phyloP scores from a whole-genome alignment of 176 grass and related monocot genomes.

The Hordeum vulgare region DNA sequence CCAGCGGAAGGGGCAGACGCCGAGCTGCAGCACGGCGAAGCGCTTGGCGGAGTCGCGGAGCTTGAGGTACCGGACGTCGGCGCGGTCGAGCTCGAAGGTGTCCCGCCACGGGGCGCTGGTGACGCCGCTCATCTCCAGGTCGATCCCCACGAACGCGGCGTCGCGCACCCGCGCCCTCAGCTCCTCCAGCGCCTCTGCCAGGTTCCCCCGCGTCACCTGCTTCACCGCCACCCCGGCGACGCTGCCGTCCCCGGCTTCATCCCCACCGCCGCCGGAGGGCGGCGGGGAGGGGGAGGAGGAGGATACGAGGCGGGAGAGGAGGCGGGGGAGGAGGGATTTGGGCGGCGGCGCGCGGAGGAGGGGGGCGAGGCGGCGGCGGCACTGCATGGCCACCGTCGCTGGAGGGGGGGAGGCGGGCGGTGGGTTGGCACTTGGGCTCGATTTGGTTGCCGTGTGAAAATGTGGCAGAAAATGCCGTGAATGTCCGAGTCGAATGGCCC shows the following conservation, averaged over 20 bases:
- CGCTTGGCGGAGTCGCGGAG: slow-evolving; percentile 60
- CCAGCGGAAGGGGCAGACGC: slow-evolving; percentile 92
- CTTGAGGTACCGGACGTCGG: slow-evolving; percentile 82
- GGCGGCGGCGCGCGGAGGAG: slow-evolving; percentile 20
- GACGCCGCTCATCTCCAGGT: slow-evolving; percentile 94
- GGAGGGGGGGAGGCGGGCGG: background rate
- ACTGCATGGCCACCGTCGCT: slow-evolving; percentile 26
- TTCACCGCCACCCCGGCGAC: slow-evolving; percentile 56
- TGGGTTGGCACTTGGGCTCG: slow-evolving; percentile 4
- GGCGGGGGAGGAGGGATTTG: slow-evolving; percentile 6
- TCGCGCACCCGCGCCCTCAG: slow-evolving; percentile 48
- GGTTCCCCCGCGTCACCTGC: slow-evolving; percentile 67
- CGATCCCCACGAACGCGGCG: slow-evolving; percentile 70
- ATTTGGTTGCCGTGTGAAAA: background rate
- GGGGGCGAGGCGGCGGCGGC: slow-evolving; percentile 14
- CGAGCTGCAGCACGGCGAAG: slow-evolving; percentile 77
- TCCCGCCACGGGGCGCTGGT: slow-evolving; percentile 78
- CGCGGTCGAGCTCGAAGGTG: slow-evolving; percentile 74
- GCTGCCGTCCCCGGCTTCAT: background rate
- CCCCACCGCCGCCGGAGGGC: background rate
- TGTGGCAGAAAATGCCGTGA: too few relatives aligned
- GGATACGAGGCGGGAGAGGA: slow-evolving; percentile 19
- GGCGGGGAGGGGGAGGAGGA: slow-evolving; percentile 6
- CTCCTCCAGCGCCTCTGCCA: slow-evolving; percentile 47
- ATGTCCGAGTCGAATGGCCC: background rate